Evolutionary conservation across 352 stramenopile genomes (phyloP), one percentile per base, ranked within the genome.

Genomic region (Globisporangium polare): DNA sequence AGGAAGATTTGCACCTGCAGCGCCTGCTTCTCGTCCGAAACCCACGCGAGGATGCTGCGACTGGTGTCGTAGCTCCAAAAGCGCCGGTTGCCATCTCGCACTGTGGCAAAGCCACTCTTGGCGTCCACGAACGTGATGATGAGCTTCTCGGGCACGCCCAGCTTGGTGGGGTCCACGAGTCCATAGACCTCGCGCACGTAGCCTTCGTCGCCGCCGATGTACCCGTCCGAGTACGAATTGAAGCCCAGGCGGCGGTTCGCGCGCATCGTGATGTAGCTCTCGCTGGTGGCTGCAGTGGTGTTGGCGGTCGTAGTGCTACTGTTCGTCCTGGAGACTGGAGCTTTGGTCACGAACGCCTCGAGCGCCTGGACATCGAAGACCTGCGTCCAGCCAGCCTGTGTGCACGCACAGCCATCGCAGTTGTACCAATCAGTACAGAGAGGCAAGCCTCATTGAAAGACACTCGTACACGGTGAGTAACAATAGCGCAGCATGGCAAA

Each of bases 331-430:
- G 43, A 6, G n/a, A 22, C 1, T 29, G 43, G 43, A 18, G 20
- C 45, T 31, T 31, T 51, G 12, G 45, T 51, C 12, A 51, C 45
- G 45, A 51, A 51, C 22, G 20, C 20, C 20, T 51, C 45, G 22
- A 51, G 45, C 45, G 45, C 45, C 45, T 51, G 17, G 45, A 51
- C 3, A 31, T 51, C 45, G 18, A 51, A 51, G 20, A 51, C 45
- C 45, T 51, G 45, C 22, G 45, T 31, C 45, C 45, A 51, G 22
- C 45, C 45, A 51, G 45, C 45, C 45, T 49, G 42, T 49, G n/a
- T 2, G 18, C n/a, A 49, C 24, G 6, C 39, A 45, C 39, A 45
- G 6, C 29, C 29, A 33, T 33, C 29, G 29, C 29, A 33, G 4
- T 0, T 33, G 2, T 33, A 33, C 29, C 29, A 33, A 1, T 33